Evolutionary conservation across 495 filamentous ascomycete species (phyloP), one percentile per base, ranked within the genome.

Genomic region (Neurospora sp.): DNA sequence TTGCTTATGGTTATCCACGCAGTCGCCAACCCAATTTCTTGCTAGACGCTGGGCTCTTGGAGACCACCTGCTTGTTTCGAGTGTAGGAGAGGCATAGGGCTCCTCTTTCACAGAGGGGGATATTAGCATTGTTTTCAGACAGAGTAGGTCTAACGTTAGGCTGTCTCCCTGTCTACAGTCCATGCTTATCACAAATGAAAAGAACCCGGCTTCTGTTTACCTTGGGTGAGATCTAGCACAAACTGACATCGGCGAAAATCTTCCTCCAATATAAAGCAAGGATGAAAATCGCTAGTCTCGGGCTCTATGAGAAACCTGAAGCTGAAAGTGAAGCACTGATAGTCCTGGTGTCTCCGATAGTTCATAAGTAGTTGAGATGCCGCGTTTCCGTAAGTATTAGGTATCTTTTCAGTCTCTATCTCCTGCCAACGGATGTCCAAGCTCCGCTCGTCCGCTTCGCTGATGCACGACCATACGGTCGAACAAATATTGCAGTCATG

Each of bases 401-500:
- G 1, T 9, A 4, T 4, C 28, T 19, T 9, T 62, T 3, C 54
- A 0, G 28, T 34, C 15, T 17, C 6, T 17, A 62, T 62, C 1
- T 34, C 2, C 2, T 1, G 3, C 28, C 54, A 62, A 19, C 1
- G 28, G 24, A 13, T 2, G 0, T 5, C n/a, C n/a, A 48, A 24
- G n/a, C 0, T 2, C 9, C n/a, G 43, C 43, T 3, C 1, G 9
- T 24, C 0, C 43, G 2, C 11, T 7, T 1, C 0, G 11, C 0
- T 1, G 1, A 13, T 5, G 3, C 24, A 59, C 21, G 0, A 0
- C 48, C 0, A 6, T 10, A 59, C 2, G 11, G 0, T 1, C 5
- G 2, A 34, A 62, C 54, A 59, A 4, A 28, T n/a, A 66, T 66
- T 1, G 5, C 71, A 72, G 10, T 3, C 4, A 0, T 37, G 11